Evolutionary conservation across 805 yeast genomes (phyloP).

Genomic region (Barnettozyma wickerhamii): DNA sequence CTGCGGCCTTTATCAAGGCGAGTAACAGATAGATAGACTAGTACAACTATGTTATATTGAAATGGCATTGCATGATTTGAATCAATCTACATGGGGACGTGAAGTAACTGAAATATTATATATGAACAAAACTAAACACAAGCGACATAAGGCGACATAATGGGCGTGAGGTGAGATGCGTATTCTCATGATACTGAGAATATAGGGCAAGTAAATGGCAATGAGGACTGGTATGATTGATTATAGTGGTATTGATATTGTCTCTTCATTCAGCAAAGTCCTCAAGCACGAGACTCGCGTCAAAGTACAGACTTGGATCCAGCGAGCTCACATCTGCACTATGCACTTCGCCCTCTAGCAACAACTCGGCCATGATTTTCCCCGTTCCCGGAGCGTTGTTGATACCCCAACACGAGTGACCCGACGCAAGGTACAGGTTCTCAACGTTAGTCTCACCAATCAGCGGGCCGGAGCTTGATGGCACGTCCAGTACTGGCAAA

Average conservation of each 20-base stretch:
- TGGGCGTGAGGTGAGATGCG: too few relatives aligned
- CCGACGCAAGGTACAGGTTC: slow-evolving; percentile 75
- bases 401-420: slow-evolving; percentile 99
- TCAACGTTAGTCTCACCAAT: slow-evolving; percentile 91
- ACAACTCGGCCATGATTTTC: slow-evolving; percentile 80
- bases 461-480: slow-evolving; percentile 88
- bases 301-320: slow-evolving; percentile 85
- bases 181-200: too few relatives aligned
- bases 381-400: slow-evolving; percentile 98
- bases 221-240: background rate
- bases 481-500: slow-evolving; percentile 89
- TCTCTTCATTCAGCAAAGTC: slow-evolving; percentile 7
- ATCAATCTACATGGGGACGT: too few relatives aligned
- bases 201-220: too few relatives aligned
- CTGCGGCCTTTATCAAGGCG: slow-evolving; percentile 27
- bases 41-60: too few relatives aligned
- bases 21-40: slow-evolving; percentile 1
- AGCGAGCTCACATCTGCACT: slow-evolving; percentile 78
- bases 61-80: too few relatives aligned
- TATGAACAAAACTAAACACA: too few relatives aligned
- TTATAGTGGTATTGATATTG: background rate
- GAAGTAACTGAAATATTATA: too few relatives aligned
- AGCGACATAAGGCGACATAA: too few relatives aligned
- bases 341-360: slow-evolving; percentile 75
- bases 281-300: slow-evolving; percentile 44